Evolutionary conservation across 2,329 filamentous ascomycete genomes (phyloP), one percentile per base, ranked within the genome.

Genomic region (Sclerotinia spermophila): DNA sequence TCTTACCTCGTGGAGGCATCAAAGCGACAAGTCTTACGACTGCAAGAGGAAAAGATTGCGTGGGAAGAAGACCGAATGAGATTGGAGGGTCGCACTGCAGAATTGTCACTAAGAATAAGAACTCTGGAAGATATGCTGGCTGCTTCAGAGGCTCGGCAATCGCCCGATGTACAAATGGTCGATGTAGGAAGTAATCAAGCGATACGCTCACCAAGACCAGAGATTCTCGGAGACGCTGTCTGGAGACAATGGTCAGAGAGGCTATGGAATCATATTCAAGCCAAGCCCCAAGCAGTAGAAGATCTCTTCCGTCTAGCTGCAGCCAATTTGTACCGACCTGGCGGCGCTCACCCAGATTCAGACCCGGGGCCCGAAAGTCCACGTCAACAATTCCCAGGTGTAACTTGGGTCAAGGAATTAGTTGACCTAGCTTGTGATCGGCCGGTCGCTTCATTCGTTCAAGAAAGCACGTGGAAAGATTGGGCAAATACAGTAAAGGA

Each of bases 161-260:
- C 48, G 1, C 10, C 51, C 19, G 38, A 66, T 69, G 30, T 61
- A 48, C 7, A 38, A 24, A 61, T 61, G 33, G 5, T 30, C 3
- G 67, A 48, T 27, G 17, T 61, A 24, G n/a, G 24, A 40, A 19
- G 13, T 6, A n/a, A 40, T 40, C 10, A 30, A 19, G 10, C 17
- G 38, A 27, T 19, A 30, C 45, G 17, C 24, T 40, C 45, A 40
- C n/a, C 33, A 66, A 24, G 17, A 53, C 5, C 33, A 30, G n/a
- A 40, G 35, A 19, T 40, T 4, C 45, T 66, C 21, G 62, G 62
- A 53, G 62, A 66, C 6, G 45, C 45, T 53, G 17, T 42, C 13
- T 70, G 68, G 68, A 66, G 42, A 10, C 45, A 65, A 3, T 70
- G 68, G 68, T 42, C 68, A 2, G 21, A 56, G 21, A 70, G 44